These are phyloP conservation scores for Lasiosphaeria ovina DNA, from an alignment of 495 filamentous ascomycete genomes.

Conservation along the genomic window DNA sequence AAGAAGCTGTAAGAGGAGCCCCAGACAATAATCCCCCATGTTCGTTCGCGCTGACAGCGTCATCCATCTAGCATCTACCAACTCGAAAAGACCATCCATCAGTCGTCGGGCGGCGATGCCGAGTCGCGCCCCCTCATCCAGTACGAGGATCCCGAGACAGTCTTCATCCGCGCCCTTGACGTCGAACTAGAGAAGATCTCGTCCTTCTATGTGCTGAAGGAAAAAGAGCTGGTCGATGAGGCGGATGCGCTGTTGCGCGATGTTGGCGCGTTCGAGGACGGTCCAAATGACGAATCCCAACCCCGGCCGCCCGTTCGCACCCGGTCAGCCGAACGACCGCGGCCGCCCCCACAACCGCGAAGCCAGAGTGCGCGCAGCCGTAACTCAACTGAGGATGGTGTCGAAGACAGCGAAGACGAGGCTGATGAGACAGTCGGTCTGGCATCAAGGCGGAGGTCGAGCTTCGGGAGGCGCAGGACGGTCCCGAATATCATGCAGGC, in stretches of 20 bases:
- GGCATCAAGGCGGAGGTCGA: slow-evolving; percentile 36
- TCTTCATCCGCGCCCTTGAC: slow-evolving; percentile 80
- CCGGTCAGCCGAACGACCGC: background rate
- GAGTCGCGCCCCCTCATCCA: slow-evolving; percentile 83
- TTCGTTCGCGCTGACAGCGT: background rate
- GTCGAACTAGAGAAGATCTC: slow-evolving; percentile 89
- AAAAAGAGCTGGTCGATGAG: slow-evolving; percentile 78
- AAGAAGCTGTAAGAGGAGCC: slow-evolving; percentile 85
- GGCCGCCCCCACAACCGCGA: slow-evolving; percentile 1
- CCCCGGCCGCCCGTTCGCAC: slow-evolving; percentile 22
- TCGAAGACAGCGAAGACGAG: slow-evolving; percentile 62
- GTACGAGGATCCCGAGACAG: slow-evolving; percentile 65
- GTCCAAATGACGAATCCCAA: slow-evolving; percentile 52
- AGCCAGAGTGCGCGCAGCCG: slow-evolving; percentile 41
- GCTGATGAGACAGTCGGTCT: slow-evolving; percentile 62
- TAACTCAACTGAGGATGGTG: slow-evolving; percentile 47
- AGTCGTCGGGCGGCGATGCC: slow-evolving; percentile 56
- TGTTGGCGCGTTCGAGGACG: slow-evolving; percentile 65
- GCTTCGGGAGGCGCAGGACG: slow-evolving; percentile 37
- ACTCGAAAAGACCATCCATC: slow-evolving; percentile 76
- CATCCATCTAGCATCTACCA: slow-evolving; percentile 72
- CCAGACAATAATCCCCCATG: background rate
- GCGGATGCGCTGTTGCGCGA: slow-evolving; percentile 74
- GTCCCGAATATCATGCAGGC: slow-evolving; percentile 37
- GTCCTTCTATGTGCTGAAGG: slow-evolving; percentile 84